These are phyloP conservation scores for Malassezia sympodialis DNA, from an alignment of 1,284 basidiomycete genomes.

Conservation along the genomic window DNA sequence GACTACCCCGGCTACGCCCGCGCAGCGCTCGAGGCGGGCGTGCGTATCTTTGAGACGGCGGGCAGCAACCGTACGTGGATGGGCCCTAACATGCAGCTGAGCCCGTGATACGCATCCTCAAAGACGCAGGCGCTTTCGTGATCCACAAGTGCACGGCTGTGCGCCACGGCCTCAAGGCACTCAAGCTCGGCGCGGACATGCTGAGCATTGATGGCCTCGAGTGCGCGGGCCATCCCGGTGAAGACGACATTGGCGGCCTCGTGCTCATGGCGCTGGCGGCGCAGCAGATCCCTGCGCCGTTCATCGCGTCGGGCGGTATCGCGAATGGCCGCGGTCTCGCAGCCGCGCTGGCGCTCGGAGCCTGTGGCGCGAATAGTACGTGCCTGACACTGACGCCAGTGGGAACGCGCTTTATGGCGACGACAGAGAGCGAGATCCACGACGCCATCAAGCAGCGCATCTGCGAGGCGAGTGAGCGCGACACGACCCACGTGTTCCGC, in stretches of 20 bases:
- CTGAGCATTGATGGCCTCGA: slow-evolving; percentile 52
- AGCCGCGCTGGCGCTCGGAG: slow-evolving; percentile 70
- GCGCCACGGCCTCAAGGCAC: slow-evolving; percentile 56
- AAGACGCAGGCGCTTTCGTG: slow-evolving; percentile 62
- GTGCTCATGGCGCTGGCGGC: slow-evolving; percentile 80
- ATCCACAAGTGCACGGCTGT: slow-evolving; percentile 83
- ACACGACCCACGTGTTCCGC: slow-evolving; percentile 78
- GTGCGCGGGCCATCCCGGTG: slow-evolving; percentile 84
- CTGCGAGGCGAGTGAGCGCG: slow-evolving; percentile 66
- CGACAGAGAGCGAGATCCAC: slow-evolving; percentile 64
- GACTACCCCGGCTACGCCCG: slow-evolving; percentile 75
- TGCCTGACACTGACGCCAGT: neutral
- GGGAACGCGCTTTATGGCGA: slow-evolving; percentile 77
- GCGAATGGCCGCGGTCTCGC: slow-evolving; percentile 62
- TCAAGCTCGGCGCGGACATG: slow-evolving; percentile 69
- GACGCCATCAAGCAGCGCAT: slow-evolving; percentile 82
- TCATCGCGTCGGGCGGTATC: slow-evolving; percentile 70
- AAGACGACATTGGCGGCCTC: slow-evolving; percentile 85
- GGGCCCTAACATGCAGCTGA: slow-evolving; percentile 52
- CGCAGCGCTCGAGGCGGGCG: slow-evolving; percentile 76
- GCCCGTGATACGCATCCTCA: slow-evolving; percentile 69
- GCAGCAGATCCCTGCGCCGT: slow-evolving; percentile 72
- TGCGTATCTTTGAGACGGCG: slow-evolving; percentile 82
- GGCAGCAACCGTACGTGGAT: slow-evolving; percentile 66
- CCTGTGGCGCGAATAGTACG: slow-evolving; percentile 79